A percentile compares a stretch with the other conserved stretches of the same genome.
phyloP scores from a whole-genome alignment of 2,329 filamentous ascomycete genomes.

The Huntiella bhutanensis region DNA sequence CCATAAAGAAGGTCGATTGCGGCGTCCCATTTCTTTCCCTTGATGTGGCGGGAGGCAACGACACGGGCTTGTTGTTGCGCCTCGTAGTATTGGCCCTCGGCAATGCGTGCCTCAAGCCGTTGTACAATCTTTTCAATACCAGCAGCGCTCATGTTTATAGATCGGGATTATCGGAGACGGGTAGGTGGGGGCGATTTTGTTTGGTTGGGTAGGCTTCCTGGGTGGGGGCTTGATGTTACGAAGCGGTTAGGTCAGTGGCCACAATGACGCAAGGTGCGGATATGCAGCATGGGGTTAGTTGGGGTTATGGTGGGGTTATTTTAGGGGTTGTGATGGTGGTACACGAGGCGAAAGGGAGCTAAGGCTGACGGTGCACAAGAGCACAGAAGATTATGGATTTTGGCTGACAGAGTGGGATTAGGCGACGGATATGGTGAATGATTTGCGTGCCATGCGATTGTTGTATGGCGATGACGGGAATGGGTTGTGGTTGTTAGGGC shows the following conservation, averaged over 20 bases:
- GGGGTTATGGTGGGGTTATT: neutral
- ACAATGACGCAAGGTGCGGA: neutral
- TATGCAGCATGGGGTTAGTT: neutral
- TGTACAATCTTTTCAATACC: conserved; percentile 39
- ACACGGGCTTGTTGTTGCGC: conserved; percentile 96
- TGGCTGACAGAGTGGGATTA: too few species aligned
- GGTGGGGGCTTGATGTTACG: neutral
- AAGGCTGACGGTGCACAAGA: neutral
- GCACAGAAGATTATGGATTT: neutral
- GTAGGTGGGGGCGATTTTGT: neutral
- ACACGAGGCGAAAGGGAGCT: neutral
- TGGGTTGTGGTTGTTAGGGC: neutral
- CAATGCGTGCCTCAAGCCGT: conserved; percentile 67
- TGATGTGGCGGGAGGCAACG: conserved; percentile 83
- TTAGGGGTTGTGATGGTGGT: neutral
- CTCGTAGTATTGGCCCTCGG: conserved; percentile 89
- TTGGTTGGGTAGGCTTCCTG: neutral
- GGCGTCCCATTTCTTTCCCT: conserved; percentile 63
- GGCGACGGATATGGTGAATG: too few species aligned
- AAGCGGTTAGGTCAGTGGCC: neutral
- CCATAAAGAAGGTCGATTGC: conserved; percentile 74
- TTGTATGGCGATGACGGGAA: too few species aligned
- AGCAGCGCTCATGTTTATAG: conserved; percentile 16
- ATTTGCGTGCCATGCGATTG: too few species aligned
- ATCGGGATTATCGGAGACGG: neutral